Evolutionary conservation across 2,329 filamentous ascomycete species (phyloP).

Genomic region (Kalmusia sp.): DNA sequence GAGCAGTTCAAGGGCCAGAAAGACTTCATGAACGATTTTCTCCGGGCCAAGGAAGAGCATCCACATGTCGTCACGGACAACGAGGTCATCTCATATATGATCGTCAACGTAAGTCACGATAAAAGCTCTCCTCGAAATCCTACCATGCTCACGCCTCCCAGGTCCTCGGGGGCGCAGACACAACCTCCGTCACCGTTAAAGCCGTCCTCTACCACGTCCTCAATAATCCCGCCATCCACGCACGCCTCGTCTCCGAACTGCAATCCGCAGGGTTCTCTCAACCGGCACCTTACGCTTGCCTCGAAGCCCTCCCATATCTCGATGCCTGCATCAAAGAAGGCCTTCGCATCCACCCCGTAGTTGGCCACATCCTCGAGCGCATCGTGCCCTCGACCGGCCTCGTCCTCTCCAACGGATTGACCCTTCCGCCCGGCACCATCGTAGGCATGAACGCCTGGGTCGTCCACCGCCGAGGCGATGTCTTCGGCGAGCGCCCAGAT

Average conservation of each 20-base stretch:
- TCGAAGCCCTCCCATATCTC: constrained; percentile 49
- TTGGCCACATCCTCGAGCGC: constrained; percentile 41
- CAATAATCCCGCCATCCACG: constrained; percentile 26
- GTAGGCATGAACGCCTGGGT: constrained; percentile 44
- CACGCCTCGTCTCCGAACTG: constrained; percentile 33
- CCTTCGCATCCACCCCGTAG: constrained; percentile 52
- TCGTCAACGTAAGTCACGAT: constrained; percentile 37
- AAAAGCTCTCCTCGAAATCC: neutral
- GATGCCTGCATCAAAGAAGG: constrained; percentile 57
- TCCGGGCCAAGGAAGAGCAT: constrained; percentile 19
- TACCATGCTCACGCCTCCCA: constrained; percentile 1
- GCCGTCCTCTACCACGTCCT: constrained; percentile 34
- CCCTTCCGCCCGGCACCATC: constrained; percentile 38
- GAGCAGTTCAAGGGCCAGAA: constrained; percentile 17
- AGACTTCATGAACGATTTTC: constrained; percentile 28
- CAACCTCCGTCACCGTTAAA: constrained; percentile 33
- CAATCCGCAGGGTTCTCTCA: constrained; percentile 21
- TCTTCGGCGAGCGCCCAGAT: constrained; percentile 28
- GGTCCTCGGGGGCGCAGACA: constrained; percentile 42
- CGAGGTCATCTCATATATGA: constrained; percentile 40
- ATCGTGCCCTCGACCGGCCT: constrained; percentile 32
- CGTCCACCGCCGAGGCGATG: constrained; percentile 23
- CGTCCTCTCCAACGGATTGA: constrained; percentile 27
- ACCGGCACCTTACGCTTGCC: constrained; percentile 24
- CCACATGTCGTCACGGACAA: constrained; percentile 34